A percentile compares a stretch with the other conserved stretches of the same genome.
Evolutionary conservation across 208 protist species (phyloP).

Genomic region (Trypanosoma melophagium): DNA sequence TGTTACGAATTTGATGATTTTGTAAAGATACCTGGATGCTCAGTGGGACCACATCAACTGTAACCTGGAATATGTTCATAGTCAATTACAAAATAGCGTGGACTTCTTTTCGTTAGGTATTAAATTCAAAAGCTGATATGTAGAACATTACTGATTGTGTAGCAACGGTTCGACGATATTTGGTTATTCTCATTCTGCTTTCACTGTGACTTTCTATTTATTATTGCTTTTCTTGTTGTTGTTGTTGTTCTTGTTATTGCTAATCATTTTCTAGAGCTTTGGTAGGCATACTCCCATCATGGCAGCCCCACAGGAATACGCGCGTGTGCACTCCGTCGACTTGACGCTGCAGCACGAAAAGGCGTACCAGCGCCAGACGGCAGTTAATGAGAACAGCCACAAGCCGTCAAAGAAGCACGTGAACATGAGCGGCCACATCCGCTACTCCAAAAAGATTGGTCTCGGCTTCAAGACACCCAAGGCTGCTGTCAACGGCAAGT

Average conservation of each 20-base stretch:
- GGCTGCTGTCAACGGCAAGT: constrained; percentile 97
- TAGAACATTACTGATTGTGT: too few species aligned
- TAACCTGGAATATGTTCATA: constrained; percentile 27
- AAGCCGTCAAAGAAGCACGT: constrained; percentile 39
- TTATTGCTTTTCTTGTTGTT: constrained; percentile 22
- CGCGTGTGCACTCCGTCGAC: constrained; percentile 69
- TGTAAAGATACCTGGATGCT: constrained; percentile 81
- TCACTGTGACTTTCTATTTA: not conserved
- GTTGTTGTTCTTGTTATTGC: constrained; percentile 19
- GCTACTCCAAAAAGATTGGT: constrained; percentile 97
- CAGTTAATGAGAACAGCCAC: constrained; percentile 91
- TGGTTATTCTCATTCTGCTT: too few species aligned
- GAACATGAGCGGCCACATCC: constrained; percentile 85
- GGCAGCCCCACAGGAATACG: constrained; percentile 51
- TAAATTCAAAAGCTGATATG: too few species aligned
- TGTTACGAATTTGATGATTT: constrained; percentile 87
- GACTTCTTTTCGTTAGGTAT: constrained; percentile 13
- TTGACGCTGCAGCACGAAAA: constrained; percentile 90
- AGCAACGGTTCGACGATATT: too few species aligned
- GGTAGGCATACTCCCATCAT: constrained; percentile 11
- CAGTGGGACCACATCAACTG: constrained; percentile 58
- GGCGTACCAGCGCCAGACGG: constrained; percentile 92
- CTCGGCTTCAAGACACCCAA: constrained; percentile 99
- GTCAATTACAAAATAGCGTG: not conserved
- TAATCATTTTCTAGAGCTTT: constrained; percentile 8